A percentile compares a stretch with the other conserved stretches of the same genome.
Conservation (phyloP, 2,329 filamentous ascomycete species). For the Arthrobotrys conoides region DNA sequence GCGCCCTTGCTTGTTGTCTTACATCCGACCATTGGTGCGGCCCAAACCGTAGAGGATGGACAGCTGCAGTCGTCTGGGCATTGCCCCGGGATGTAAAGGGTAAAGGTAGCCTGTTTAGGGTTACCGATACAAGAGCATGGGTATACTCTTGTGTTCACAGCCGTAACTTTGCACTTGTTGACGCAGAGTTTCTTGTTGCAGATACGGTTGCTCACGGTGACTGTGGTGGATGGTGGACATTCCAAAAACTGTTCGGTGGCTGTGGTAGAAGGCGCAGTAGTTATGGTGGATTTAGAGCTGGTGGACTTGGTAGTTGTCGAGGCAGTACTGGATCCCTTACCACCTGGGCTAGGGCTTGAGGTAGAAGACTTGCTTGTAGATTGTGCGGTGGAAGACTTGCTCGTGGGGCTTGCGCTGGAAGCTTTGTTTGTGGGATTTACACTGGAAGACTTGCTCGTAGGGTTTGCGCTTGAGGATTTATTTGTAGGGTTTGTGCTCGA, state of each 20-base stretch:
- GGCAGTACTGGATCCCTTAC: neutral
- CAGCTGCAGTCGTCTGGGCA: conserved; percentile 22
- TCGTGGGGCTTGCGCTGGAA: too few relatives aligned
- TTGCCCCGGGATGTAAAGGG: conserved; percentile 26
- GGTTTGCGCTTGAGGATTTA: too few relatives aligned
- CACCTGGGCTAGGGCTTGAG: neutral
- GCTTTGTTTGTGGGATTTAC: too few relatives aligned
- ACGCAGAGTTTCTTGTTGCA: conserved; percentile 23
- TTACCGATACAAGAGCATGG: conserved; percentile 29
- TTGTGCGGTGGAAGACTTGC: too few relatives aligned
- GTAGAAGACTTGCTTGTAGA: neutral
- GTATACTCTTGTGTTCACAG: neutral
- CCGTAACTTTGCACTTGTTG: conserved; percentile 2
- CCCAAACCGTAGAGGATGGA: conserved; percentile 5
- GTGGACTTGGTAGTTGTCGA: neutral
- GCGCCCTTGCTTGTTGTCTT: neutral
- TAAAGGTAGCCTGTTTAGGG: conserved; percentile 2
- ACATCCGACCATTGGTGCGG: conserved; percentile 7
- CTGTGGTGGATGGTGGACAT: conserved; percentile 32
- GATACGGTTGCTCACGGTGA: conserved; percentile 5
- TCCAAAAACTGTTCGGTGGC: neutral
- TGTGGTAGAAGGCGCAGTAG: neutral
- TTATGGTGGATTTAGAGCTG: neutral
- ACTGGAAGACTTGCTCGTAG: too few relatives aligned
- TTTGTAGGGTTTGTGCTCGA: too few relatives aligned